These are phyloP conservation scores for Scenedesmus sp. DNA, from an alignment of 163 green algal species.

Conservation along the genomic window DNA sequence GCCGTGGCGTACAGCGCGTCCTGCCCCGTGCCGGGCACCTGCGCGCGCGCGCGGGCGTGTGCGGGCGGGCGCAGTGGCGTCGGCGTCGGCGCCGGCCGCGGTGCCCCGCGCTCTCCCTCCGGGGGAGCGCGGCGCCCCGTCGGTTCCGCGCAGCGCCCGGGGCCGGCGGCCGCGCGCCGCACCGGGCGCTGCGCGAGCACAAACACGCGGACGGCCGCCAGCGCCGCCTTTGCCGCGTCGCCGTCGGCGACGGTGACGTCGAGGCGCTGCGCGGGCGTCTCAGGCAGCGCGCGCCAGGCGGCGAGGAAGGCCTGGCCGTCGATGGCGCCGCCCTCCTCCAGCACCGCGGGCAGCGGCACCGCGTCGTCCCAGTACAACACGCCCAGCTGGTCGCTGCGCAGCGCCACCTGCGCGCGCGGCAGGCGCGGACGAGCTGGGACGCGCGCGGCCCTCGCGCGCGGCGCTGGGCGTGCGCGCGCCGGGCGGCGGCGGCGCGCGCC, in stretches of 20 bases:
- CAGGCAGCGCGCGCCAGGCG: conserved; percentile 56
- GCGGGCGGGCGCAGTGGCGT: too few relatives aligned
- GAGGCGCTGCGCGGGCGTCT: conserved; percentile 52
- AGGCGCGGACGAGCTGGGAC: too few relatives aligned
- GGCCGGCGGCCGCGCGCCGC: conserved; percentile 4
- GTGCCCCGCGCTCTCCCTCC: too few relatives aligned
- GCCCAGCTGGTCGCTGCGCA: conserved; percentile 88
- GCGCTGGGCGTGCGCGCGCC: too few relatives aligned
- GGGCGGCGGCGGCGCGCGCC: too few relatives aligned
- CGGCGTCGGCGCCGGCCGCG: too few relatives aligned
- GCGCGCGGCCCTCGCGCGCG: too few relatives aligned
- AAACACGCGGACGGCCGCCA: conserved; percentile 71
- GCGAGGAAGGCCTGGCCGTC: conserved; percentile 69
- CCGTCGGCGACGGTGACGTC: conserved; percentile 50
- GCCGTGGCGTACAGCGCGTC: conserved; percentile 74
- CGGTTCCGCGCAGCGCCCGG: too few relatives aligned
- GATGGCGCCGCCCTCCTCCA: conserved; percentile 70
- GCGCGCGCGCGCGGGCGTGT: not conserved
- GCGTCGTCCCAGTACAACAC: conserved; percentile 87
- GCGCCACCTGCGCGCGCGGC: conserved; percentile 76
- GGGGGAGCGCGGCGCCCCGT: too few relatives aligned
- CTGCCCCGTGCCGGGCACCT: conserved; percentile 67
- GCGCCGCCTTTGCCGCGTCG: conserved; percentile 62
- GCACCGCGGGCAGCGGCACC: conserved; percentile 62
- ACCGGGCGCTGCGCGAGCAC: conserved; percentile 79